Conservation (phyloP, 2,329 filamentous ascomycete genomes). For the Pleomassaria siparia region DNA sequence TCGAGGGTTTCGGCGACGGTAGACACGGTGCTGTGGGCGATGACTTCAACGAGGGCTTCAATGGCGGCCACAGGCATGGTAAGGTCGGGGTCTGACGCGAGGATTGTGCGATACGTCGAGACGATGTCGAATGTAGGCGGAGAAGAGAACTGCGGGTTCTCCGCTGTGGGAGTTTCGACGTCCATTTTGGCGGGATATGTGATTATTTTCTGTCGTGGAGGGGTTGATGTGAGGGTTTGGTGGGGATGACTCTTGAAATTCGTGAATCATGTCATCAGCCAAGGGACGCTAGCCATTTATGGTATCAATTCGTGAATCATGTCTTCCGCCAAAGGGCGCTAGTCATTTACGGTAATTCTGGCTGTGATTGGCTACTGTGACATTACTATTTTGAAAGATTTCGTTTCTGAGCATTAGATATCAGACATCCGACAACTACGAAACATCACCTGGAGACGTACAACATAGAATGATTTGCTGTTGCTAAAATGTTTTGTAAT, state of each 20-base stretch:
- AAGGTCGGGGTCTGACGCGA: conserved; percentile 73
- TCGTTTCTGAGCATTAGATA: no score
- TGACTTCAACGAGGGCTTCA: conserved; percentile 83
- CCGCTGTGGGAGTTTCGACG: conserved; percentile 9
- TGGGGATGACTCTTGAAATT: not conserved
- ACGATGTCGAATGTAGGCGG: conserved; percentile 56
- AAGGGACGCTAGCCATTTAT: not conserved
- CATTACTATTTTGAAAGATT: no score
- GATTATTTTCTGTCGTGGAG: not conserved
- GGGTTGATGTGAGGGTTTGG: not conserved
- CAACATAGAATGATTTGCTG: no score
- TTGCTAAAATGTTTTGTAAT: no score
- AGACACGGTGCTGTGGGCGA: conserved; percentile 74
- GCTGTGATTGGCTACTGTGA: no score
- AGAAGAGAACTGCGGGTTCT: not conserved
- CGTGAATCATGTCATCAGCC: not conserved
- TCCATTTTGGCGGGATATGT: conserved; percentile 25
- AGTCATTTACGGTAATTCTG: no score
- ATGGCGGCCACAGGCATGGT: conserved; percentile 97
- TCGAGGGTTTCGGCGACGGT: conserved; percentile 95
- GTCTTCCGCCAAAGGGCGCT: no score
- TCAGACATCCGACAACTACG: no score
- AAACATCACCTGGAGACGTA: no score
- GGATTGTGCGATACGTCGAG: conserved; percentile 64
- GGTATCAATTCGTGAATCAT: not conserved